These are phyloP conservation scores for Carex myosuroides DNA, from an alignment of 176 grass and related monocot species.

Conservation along the genomic window DNA sequence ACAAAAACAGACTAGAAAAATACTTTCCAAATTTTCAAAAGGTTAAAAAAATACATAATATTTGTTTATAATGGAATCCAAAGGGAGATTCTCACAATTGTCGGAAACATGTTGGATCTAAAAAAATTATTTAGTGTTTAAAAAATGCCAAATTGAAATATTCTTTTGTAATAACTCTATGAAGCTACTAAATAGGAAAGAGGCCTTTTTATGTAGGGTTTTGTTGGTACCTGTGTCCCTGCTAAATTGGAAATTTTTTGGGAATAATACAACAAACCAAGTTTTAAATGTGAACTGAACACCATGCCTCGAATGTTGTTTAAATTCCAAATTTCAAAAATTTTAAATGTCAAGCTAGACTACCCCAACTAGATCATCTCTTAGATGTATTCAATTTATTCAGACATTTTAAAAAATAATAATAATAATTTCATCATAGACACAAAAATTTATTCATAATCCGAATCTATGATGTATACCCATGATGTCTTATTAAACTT, in stretches of 20 bases:
- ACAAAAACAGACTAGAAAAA: neutral
- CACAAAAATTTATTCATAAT: neutral
- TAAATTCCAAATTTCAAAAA: neutral
- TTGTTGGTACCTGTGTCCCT: neutral
- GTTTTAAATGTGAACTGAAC: conserved; percentile 1
- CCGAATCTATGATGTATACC: neutral
- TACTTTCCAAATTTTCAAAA: neutral
- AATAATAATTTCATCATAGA: too few relatives aligned
- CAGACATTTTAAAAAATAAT: too few relatives aligned
- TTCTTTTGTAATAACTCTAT: neutral
- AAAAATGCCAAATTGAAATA: neutral
- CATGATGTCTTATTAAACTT: neutral
- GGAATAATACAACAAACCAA: neutral
- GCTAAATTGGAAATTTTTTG: neutral
- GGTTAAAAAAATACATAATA: neutral
- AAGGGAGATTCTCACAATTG: neutral
- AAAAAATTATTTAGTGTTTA: neutral
- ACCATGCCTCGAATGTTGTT: neutral
- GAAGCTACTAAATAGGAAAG: neutral
- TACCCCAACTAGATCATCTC: neutral
- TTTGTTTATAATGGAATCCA: too few relatives aligned
- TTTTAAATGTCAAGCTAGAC: neutral
- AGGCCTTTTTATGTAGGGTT: neutral
- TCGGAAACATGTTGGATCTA: neutral
- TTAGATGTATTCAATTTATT: neutral